phyloP scores from a whole-genome alignment of 2,329 filamentous ascomycete genomes.

The Calycina marina region DNA sequence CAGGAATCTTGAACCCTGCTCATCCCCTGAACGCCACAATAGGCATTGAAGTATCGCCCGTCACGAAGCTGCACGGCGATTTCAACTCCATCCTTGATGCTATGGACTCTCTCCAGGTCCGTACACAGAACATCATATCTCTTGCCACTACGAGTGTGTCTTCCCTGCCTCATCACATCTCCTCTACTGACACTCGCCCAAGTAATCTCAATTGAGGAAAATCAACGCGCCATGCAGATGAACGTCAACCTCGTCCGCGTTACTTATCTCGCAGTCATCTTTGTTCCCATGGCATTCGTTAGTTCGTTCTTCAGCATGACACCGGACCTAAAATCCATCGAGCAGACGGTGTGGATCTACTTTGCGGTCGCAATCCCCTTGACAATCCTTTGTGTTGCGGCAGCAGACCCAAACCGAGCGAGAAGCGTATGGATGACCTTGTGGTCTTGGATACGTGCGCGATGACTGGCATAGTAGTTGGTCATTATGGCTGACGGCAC shows the following conservation, averaged over 20 bases:
- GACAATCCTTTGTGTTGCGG: neutral
- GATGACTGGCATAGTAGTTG: no score
- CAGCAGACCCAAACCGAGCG: neutral
- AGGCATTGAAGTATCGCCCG: neutral
- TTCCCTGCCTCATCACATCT: neutral
- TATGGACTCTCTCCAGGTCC: constrained; percentile 3
- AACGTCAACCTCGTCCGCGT: constrained; percentile 20
- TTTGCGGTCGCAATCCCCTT: constrained; percentile 12
- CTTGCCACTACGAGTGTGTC: constrained; percentile 3
- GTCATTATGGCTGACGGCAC: no score
- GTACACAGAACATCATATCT: constrained; percentile 4
- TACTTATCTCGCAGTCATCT: constrained; percentile 21
- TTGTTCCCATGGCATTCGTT: constrained; percentile 20
- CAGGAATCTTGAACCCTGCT: constrained; percentile 1
- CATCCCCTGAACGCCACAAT: neutral
- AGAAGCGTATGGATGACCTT: neutral
- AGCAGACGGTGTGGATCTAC: constrained; percentile 9
- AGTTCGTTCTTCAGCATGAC: constrained; percentile 20
- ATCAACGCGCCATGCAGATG: constrained; percentile 15
- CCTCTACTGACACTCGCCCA: no score
- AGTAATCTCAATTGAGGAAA: constrained; percentile 5
- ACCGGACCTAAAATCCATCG: constrained; percentile 5
- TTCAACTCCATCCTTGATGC: constrained; percentile 3
- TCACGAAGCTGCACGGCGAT: constrained; percentile 1
- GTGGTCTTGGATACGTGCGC: no score